phyloP scores from a whole-genome alignment of 2,329 filamentous ascomycete species.

The Paecilomyces variotii region DNA sequence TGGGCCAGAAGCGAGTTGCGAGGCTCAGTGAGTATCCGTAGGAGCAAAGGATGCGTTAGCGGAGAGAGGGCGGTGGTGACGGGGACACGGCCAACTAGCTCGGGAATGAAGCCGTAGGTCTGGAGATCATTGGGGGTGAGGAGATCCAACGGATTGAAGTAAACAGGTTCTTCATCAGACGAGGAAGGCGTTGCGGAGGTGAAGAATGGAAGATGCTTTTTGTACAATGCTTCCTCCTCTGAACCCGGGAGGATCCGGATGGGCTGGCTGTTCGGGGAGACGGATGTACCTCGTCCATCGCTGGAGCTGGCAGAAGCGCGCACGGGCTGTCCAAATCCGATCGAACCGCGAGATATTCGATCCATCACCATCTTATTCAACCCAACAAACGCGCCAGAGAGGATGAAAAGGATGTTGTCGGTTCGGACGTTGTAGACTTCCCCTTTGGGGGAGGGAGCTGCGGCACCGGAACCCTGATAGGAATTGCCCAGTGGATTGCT shows the following conservation, averaged over 20 bases:
- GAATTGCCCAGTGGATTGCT: conserved; percentile 28
- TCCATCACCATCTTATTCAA: conserved; percentile 81
- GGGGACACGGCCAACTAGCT: conserved; percentile 91
- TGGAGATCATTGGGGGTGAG: conserved; percentile 70
- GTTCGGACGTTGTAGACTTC: conserved; percentile 72
- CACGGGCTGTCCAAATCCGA: conserved; percentile 85
- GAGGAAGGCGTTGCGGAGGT: conserved; percentile 45
- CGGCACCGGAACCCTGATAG: conserved; percentile 16
- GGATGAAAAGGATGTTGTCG: conserved; percentile 94
- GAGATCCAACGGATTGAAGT: conserved; percentile 59
- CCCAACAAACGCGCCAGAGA: conserved; percentile 89
- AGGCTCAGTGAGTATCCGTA: conserved; percentile 86
- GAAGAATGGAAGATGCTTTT: conserved; percentile 52
- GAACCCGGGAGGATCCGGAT: conserved; percentile 53
- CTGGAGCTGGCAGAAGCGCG: conserved; percentile 41
- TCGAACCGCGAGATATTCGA: conserved; percentile 75
- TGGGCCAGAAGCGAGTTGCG: conserved; percentile 81
- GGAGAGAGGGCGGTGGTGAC: conserved; percentile 80
- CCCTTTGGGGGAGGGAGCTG: conserved; percentile 39
- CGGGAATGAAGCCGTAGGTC: conserved; percentile 83
- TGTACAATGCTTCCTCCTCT: conserved; percentile 54
- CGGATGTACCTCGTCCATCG: conserved; percentile 15
- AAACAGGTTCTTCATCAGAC: conserved; percentile 35
- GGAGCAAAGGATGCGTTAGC: conserved; percentile 59
- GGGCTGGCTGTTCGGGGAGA: conserved; percentile 25